Evolutionary conservation across 345 rosid species (phyloP).

Genomic region (Camelina hispida): DNA sequence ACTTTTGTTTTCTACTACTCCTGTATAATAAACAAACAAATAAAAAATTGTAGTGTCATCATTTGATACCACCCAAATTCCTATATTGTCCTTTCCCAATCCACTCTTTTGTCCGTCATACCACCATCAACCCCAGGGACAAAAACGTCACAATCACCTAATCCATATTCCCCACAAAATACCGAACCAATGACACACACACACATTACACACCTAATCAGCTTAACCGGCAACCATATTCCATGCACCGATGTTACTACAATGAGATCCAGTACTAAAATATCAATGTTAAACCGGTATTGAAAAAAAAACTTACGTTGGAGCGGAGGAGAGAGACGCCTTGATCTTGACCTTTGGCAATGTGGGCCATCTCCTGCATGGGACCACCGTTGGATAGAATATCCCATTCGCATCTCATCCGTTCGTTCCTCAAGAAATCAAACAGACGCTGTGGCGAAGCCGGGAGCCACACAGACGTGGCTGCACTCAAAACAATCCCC

Average conservation of each 20-base stretch:
- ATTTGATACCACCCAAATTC: constrained; percentile 47
- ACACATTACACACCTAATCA: background rate
- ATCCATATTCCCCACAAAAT: constrained; percentile 29
- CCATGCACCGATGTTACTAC: background rate
- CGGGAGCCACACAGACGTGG: constrained; percentile 73
- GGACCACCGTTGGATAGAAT: constrained; percentile 69
- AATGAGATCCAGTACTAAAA: background rate
- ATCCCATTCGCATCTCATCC: constrained; percentile 67
- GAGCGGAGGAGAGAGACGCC: constrained; percentile 73
- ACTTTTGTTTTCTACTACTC: constrained; percentile 41
- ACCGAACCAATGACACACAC: constrained; percentile 27
- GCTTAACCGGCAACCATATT: constrained; percentile 4
- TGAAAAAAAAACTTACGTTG: constrained; percentile 43
- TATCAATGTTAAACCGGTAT: constrained; percentile 1
- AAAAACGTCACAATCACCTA: constrained; percentile 42
- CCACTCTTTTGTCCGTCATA: constrained; percentile 44
- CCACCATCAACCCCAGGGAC: constrained; percentile 39
- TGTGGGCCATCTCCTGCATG: constrained; percentile 66
- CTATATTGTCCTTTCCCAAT: constrained; percentile 46
- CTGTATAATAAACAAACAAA: background rate
- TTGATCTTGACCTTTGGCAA: constrained; percentile 65
- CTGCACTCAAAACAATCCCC: constrained; percentile 66
- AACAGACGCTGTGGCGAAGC: constrained; percentile 61
- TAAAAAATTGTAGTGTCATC: constrained; percentile 26
- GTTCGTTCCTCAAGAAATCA: constrained; percentile 63